Evolutionary conservation across 768 basidiomycete species (phyloP).

Genomic region (Tricholoma flavovirens): DNA sequence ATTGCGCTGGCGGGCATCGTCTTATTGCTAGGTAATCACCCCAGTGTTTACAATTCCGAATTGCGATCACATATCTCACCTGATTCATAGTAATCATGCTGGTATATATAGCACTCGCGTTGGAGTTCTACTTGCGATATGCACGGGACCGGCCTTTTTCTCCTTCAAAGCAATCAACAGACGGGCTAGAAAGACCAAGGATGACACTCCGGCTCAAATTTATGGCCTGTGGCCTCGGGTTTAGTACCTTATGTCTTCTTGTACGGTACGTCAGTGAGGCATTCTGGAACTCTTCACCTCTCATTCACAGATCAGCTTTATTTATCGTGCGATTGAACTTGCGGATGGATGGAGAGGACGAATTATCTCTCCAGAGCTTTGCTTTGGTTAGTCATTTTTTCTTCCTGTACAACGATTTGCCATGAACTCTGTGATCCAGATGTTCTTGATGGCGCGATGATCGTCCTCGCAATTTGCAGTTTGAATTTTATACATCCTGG

Average conservation of each 20-base stretch:
- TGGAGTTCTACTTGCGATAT: conserved; percentile 44
- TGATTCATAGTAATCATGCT: conserved; percentile 37
- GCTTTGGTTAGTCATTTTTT: conserved; percentile 30
- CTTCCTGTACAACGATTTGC: not conserved
- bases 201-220: conserved; percentile 19
- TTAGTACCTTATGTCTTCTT: conserved; percentile 38
- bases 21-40: conserved; percentile 44
- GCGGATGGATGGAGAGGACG: conserved; percentile 45
- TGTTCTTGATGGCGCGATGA: conserved; percentile 40
- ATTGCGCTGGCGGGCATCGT: conserved; percentile 58
- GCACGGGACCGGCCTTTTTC: conserved; percentile 28
- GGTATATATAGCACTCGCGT: conserved; percentile 33
- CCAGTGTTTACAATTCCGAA: not conserved
- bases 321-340: conserved; percentile 51
- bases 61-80: not conserved
- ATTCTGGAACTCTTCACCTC: not conserved
- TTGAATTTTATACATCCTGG: conserved; percentile 42
- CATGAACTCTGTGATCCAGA: conserved; percentile 22
- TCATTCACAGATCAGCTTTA: conserved; percentile 25
- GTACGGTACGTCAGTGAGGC: conserved; percentile 33
- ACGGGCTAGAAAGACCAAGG: conserved; percentile 1
- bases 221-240: conserved; percentile 30
- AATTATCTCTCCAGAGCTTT: conserved; percentile 42
- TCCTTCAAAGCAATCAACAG: not conserved
- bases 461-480: conserved; percentile 35